A percentile compares a stretch with the other conserved stretches of the same genome.
Conservation (phyloP, 192 early-diverging fungal species). For the Gaertneriomyces sp. region DNA sequence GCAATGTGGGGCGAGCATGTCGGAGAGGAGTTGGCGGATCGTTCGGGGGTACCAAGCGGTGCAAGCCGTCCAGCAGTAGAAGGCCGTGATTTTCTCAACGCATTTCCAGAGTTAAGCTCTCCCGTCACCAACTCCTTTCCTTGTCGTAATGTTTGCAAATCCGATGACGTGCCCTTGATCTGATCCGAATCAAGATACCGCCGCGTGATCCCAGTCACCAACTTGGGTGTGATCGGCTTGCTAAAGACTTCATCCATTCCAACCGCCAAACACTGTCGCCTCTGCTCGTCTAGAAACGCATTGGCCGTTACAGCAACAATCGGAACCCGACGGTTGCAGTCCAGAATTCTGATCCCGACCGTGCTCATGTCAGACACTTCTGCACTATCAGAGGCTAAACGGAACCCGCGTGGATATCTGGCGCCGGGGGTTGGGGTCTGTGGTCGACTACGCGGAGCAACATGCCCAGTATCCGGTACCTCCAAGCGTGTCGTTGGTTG, state of each 20-base stretch:
- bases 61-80: no score
- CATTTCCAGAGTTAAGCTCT: no score
- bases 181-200: conserved; percentile 23
- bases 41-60: no score
- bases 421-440: not conserved
- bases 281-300: conserved; percentile 26
- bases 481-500: not conserved
- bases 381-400: not conserved
- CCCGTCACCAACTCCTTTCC: no score
- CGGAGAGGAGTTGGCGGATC: no score
- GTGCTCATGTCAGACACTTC: not conserved
- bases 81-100: no score
- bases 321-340: conserved; percentile 17
- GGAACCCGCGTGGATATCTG: not conserved
- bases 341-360: conserved; percentile 14
- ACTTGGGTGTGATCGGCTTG: conserved; percentile 20
- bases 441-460: not conserved
- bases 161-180: not conserved
- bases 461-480: no score
- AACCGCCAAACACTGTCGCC: conserved; percentile 26
- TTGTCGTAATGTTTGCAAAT: no score
- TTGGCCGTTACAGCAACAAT: conserved; percentile 26
- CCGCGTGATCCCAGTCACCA: conserved; percentile 11
- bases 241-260: conserved; percentile 22
- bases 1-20: no score